Percentiles rank a stretch among this genome's conserved stretches.
Conservation (phyloP, 768 basidiomycete species). For the Mycena kentingensis region DNA sequence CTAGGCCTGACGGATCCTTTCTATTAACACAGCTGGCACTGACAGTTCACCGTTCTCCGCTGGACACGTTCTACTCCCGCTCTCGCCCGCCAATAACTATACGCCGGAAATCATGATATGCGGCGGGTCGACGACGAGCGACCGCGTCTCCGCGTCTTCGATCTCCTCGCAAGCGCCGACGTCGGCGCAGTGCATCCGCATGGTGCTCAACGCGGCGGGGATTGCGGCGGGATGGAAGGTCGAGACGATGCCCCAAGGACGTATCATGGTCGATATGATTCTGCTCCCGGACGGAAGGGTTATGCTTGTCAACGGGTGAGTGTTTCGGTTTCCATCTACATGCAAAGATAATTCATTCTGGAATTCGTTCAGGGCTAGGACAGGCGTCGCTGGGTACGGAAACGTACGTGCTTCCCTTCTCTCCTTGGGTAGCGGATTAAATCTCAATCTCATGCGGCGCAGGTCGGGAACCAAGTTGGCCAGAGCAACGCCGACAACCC, state of each 20-base stretch:
- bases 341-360: not conserved
- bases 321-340: not conserved
- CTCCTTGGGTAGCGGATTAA: not conserved
- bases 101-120: conserved; percentile 50
- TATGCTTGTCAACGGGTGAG: conserved; percentile 43
- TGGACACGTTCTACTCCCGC: conserved; percentile 39
- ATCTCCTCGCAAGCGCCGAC: conserved; percentile 44
- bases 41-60: conserved; percentile 38
- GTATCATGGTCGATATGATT: conserved; percentile 41
- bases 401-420: conserved; percentile 25
- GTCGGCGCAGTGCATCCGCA: conserved; percentile 43
- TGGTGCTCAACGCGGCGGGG: conserved; percentile 43
- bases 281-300: conserved; percentile 44
- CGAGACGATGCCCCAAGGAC: conserved; percentile 44
- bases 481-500: conserved; percentile 43
- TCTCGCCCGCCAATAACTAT: conserved; percentile 39
- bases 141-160: conserved; percentile 29
- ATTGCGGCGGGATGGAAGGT: conserved; percentile 48
- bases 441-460: too few species aligned
- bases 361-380: conserved; percentile 30
- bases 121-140: conserved; percentile 42
- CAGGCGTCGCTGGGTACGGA: conserved; percentile 43
- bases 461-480: conserved; percentile 36
- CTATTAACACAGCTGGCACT: not conserved
- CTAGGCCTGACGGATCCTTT: too few species aligned